Percentiles rank a stretch among this genome's conserved stretches.
phyloP scores from a whole-genome alignment of 2,329 filamentous ascomycete species.

The Coniochaeta sp. region DNA sequence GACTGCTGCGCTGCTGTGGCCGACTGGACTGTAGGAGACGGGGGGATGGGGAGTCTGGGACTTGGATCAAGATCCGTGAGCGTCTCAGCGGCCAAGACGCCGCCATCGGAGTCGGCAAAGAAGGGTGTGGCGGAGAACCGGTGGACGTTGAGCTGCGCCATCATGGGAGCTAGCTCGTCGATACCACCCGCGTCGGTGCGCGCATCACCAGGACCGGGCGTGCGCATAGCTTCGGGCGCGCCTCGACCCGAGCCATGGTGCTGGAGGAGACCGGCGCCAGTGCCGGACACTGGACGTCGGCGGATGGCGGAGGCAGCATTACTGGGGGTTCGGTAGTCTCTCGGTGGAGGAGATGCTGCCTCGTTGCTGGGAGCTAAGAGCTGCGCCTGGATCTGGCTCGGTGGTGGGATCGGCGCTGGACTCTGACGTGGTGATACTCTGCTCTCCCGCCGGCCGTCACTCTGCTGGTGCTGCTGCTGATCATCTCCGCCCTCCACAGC shows the following conservation, averaged over 20 bases:
- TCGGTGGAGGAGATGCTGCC: not conserved
- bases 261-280: not conserved
- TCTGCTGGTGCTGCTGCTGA: too few species aligned
- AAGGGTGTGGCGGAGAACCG: conserved; percentile 16
- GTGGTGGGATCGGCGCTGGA: not conserved
- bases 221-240: not conserved
- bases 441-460: not conserved
- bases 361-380: not conserved
- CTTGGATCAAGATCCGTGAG: conserved; percentile 15
- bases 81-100: conserved; percentile 16
- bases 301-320: not conserved
- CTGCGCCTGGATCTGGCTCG: not conserved
- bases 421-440: not conserved
- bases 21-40: not conserved
- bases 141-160: conserved; percentile 12
- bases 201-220: not conserved
- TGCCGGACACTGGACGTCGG: not conserved
- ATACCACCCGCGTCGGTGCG: too few species aligned
- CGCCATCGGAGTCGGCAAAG: conserved; percentile 17
- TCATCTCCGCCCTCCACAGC: not conserved
- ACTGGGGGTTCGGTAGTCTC: not conserved
- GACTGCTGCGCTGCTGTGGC: conserved; percentile 1
- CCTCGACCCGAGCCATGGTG: not conserved
- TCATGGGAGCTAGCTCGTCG: conserved; percentile 8
- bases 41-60: conserved; percentile 4